Percentiles rank a stretch among this genome's conserved stretches.
Evolutionary conservation across 345 rosid species (phyloP).

Genomic region (Rhodomyrtus tomentosa): DNA sequence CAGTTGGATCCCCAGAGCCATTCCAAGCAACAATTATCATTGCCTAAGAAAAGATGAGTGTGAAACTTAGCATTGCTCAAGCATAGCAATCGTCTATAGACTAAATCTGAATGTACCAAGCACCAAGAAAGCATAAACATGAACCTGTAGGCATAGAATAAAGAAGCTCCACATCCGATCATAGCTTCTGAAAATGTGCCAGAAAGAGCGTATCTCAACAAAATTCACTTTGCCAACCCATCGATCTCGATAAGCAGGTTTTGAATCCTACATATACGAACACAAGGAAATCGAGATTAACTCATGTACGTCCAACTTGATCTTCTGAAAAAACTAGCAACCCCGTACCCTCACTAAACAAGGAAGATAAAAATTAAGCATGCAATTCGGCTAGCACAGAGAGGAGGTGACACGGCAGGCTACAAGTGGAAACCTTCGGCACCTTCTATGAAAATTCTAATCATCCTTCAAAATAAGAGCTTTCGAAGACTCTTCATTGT

Average conservation of each 20-base stretch:
- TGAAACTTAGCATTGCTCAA: conserved; percentile 6
- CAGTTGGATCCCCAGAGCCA: conserved; percentile 46
- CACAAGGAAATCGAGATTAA: not conserved
- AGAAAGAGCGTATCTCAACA: conserved; percentile 95
- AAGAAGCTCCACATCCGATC: conserved; percentile 99
- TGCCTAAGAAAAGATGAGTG: conserved; percentile 30
- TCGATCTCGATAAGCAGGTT: conserved; percentile 44
- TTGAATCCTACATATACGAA: conserved; percentile 43
- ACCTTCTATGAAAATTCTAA: not conserved
- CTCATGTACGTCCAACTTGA: not conserved
- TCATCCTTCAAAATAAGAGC: not conserved
- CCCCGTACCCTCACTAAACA: not conserved
- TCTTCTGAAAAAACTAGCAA: not conserved
- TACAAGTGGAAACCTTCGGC: not conserved
- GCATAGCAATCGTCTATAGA: not conserved
- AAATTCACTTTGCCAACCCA: conserved; percentile 98
- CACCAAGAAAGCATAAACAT: not conserved
- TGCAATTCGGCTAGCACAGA: not conserved
- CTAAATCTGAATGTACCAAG: not conserved
- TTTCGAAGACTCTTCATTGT: not conserved
- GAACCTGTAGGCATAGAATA: conserved; percentile 84
- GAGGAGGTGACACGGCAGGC: not conserved
- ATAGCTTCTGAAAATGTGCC: conserved; percentile 97
- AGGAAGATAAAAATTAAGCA: not conserved
- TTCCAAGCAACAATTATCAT: conserved; percentile 98